Base-by-base conservation (phyloP, 2,329 filamentous ascomycete species). In the Nemania abortiva region DNA sequence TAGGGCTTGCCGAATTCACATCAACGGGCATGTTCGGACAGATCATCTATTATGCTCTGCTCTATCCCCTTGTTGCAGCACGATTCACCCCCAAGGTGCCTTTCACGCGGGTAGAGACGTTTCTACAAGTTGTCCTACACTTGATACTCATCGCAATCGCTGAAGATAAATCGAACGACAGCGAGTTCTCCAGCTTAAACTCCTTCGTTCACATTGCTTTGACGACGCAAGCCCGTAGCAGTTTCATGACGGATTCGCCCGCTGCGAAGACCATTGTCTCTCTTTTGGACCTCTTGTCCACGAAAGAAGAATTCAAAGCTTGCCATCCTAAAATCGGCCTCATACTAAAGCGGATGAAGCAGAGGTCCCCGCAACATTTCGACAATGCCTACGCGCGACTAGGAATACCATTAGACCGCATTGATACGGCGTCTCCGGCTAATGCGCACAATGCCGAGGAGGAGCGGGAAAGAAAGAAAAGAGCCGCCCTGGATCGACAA, bases 61-160 rank as follows among this genome's bases (percentile, higher is more conserved):
- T 94, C 20, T 98, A 97, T 78, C 90, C 93, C 1, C 83, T 97
- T 5, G 89, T 91, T 34, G 90, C 90, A 24, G 85, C 89, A 63
- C 86, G 87, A 56, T 86, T 89, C 31, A 94, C 92, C 0, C 91
- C 93, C 0, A 89, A 86, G 20, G 91, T 98, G 29, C 93, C 94
- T 9, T 85, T 87, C 11, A 97, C 95, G 1, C 89, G 96, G 62
- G 87, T 98, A 9, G 96, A 99, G 81, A 92, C 93, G 0, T 98
- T 97, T 81, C 82, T 98, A 37, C 95, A 98, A 77, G 92, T 98
- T 54, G 91, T 97, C 1, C 83, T 99, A 37, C 96, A 99, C 79
- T 85, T 99, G 11, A 87, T 94, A 3, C 87, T 98, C 49, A 89
- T 98, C 59, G 95, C 95, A 15, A 90, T 97, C 50, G 84, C 92